Evolutionary conservation across 176 grass and related monocot genomes (phyloP), one percentile per base, ranked within the genome.

Genomic region (Coix lacrymajobi): DNA sequence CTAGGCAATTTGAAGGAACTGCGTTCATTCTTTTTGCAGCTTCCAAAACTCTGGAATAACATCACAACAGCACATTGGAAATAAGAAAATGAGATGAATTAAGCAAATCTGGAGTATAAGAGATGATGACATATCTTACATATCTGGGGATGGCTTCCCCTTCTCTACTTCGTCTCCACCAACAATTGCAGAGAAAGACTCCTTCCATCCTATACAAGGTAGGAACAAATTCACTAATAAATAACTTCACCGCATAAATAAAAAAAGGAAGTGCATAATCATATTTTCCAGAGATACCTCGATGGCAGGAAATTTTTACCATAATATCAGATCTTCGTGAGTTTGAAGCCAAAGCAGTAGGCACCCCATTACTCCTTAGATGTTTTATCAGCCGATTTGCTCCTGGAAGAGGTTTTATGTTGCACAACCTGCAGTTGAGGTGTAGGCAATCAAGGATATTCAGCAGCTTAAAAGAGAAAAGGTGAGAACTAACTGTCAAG

Each of bases 401-500:
- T 85, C 96, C 89, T 30, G 92, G 91, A 80, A 98, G 89, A 78
- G 96, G 79, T 88, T 91, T 98, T 88, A 98, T 89, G 52, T 93
- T 93, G 76, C 92, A 84, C 92, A 89, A 98, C 65, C 96, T 98
- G 81, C 44, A 84, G 74, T 58, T 33, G 11, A 85, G 82, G 79
- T 70, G 30, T 32, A 79, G 30, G 38, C 12, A 52, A 52, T 80
- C 45, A 68, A 24, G 30, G 48, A 38, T 58, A 80, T 80, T 54
- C 19, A 52, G 49, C 37, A 76, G 38, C 49, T 57, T 31, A 43
- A 37, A 28, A 14, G 26, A 9, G 0, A 26, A 60, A 16, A 8
- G 1, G 48, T 1, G 32, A 81, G 26, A 62, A 62, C 12, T 62
- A 6, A 62, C 60, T 43, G 26, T 26, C 12, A 85, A 51, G 5